A percentile compares a stretch with the other conserved stretches of the same genome.
Conservation (phyloP, 768 basidiomycete genomes). For the Kondoa malvinella region DNA sequence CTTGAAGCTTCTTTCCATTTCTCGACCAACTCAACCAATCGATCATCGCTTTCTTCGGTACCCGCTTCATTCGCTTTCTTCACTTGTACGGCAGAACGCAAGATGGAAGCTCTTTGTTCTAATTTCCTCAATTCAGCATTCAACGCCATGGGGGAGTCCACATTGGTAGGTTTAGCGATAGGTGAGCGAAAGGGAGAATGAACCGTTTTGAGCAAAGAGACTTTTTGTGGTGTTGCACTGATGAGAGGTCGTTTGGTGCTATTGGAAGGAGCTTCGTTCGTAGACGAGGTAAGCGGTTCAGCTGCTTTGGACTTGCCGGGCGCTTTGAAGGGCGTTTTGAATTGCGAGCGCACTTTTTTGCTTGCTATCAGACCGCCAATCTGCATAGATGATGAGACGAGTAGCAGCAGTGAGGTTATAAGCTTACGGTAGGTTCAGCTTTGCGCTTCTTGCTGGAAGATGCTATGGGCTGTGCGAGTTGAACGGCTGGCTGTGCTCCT, state of each 20-base stretch:
- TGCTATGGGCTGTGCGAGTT: no score
- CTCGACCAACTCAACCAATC: background rate
- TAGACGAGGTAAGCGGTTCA: background rate
- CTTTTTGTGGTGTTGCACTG: background rate
- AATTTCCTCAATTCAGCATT: background rate
- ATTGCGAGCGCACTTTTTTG: constrained; percentile 7
- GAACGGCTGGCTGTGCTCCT: background rate
- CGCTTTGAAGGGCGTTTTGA: constrained; percentile 1
- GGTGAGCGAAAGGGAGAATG: no score
- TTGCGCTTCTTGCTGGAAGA: constrained; percentile 1
- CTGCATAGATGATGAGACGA: background rate
- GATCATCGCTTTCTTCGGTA: background rate
- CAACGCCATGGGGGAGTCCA: background rate
- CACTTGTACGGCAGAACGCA: background rate
- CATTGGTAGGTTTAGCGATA: no score
- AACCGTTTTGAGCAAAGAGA: background rate
- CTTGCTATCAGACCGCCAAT: constrained; percentile 3
- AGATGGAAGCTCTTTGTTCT: background rate
- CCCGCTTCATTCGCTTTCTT: background rate
- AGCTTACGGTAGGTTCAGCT: background rate
- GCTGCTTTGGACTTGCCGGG: background rate
- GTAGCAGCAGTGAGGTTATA: background rate
- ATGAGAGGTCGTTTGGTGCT: background rate
- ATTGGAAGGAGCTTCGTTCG: background rate
- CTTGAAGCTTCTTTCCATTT: constrained; percentile 11